Conservation (phyloP, 352 stramenopile genomes). For the Labyrinthula sp. region DNA sequence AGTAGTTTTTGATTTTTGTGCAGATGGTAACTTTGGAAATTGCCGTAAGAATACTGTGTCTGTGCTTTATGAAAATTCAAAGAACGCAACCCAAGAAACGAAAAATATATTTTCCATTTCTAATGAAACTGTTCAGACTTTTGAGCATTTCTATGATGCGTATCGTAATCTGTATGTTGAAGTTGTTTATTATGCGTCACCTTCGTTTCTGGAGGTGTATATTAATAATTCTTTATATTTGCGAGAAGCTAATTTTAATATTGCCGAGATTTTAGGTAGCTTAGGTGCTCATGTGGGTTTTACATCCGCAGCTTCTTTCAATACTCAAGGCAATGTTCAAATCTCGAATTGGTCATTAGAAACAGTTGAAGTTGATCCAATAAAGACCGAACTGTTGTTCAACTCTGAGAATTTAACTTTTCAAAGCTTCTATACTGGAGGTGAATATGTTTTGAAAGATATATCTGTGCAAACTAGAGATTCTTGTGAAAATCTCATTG, state of each 20-base stretch:
- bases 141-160: constrained; percentile 3
- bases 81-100: too few relatives aligned
- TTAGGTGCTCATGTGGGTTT: constrained; percentile 16
- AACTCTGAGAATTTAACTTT: too few relatives aligned
- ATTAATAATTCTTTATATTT: constrained; percentile 9
- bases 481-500: constrained; percentile 4
- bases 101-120: too few relatives aligned
- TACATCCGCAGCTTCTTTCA: too few relatives aligned
- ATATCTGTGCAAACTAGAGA: constrained; percentile 14
- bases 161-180: too few relatives aligned
- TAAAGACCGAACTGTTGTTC: too few relatives aligned
- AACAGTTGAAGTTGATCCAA: constrained; percentile 4
- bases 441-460: not conserved
- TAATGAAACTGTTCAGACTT: not conserved
- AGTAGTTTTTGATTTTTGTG: constrained; percentile 18
- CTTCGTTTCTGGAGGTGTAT: constrained; percentile 15
- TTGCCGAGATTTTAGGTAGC: constrained; percentile 2
- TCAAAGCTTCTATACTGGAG: too few relatives aligned
- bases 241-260: constrained; percentile 1
- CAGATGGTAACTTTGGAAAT: constrained; percentile 8
- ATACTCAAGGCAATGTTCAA: not conserved
- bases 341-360: constrained; percentile 2
- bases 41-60: not conserved
- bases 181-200: constrained; percentile 8
- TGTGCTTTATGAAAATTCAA: not conserved